phyloP scores from a whole-genome alignment of 2,329 filamentous ascomycete species.

The Septoria linicola region DNA sequence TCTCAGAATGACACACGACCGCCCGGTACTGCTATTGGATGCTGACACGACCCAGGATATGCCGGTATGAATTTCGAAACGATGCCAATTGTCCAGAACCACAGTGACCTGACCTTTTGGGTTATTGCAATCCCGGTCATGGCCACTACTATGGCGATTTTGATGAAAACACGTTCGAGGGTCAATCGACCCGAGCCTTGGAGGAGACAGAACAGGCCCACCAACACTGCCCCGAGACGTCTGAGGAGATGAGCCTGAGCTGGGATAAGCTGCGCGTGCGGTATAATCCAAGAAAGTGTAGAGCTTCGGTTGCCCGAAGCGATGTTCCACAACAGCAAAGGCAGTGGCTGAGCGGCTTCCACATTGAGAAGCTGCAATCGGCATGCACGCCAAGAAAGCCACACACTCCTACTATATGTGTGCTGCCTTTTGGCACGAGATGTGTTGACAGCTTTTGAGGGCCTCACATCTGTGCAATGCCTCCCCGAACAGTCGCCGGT shows the following conservation, averaged over 20 bases:
- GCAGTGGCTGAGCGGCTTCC: too few species aligned
- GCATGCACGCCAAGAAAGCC: neutral
- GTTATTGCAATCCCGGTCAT: constrained; percentile 70
- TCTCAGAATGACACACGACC: too few species aligned
- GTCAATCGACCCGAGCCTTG: constrained; percentile 13
- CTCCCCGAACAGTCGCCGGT: too few species aligned
- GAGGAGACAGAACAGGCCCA: neutral
- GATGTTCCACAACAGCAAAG: too few species aligned
- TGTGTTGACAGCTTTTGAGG: too few species aligned
- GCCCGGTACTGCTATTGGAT: too few species aligned
- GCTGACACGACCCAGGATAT: too few species aligned
- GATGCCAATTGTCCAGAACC: constrained; percentile 30
- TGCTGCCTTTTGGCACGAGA: too few species aligned
- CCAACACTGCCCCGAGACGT: neutral
- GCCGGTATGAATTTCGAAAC: constrained; percentile 62
- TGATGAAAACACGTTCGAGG: constrained; percentile 17
- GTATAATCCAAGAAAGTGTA: too few species aligned
- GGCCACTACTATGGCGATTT: constrained; percentile 78
- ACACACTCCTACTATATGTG: neutral
- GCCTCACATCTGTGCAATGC: too few species aligned
- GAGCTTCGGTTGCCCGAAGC: too few species aligned
- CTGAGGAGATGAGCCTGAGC: constrained; percentile 5
- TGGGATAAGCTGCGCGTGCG: neutral
- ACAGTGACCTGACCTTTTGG: constrained; percentile 59
- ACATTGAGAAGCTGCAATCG: too few species aligned